Conservation (phyloP, 345 rosid genomes). For the Melaleuca alternifolia region DNA sequence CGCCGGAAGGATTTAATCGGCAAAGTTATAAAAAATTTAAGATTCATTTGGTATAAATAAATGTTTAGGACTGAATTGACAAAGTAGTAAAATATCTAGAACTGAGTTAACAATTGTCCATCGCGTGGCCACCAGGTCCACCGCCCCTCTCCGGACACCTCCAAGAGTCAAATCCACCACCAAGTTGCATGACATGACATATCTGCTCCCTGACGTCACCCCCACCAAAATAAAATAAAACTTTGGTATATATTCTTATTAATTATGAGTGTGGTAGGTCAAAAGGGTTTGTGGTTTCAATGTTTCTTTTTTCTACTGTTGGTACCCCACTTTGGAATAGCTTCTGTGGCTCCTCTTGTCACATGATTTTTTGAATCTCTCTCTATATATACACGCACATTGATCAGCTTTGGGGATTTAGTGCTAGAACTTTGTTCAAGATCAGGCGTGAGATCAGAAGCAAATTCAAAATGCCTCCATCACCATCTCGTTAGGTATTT, state of each 20-base stretch:
- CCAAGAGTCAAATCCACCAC: neutral
- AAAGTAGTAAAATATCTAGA: no score
- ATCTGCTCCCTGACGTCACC: conserved; percentile 6
- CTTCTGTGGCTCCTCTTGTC: neutral
- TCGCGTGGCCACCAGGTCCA: no score
- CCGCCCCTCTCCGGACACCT: neutral
- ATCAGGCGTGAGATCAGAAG: neutral
- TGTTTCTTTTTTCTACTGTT: neutral
- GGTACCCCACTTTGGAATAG: neutral
- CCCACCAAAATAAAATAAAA: neutral
- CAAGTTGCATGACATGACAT: neutral
- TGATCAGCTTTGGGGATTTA: neutral
- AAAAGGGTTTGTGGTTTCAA: neutral
- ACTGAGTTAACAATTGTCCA: no score
- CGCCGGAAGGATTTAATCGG: no score
- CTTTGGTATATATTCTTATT: neutral
- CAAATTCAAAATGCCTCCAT: neutral
- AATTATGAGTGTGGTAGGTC: neutral
- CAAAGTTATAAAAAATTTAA: no score
- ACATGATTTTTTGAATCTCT: neutral
- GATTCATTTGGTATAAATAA: no score
- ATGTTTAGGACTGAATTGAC: no score
- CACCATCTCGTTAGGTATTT: neutral
- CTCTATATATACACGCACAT: neutral
- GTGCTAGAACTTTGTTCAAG: neutral